Percentiles rank a stretch among this genome's conserved stretches.
phyloP scores from a whole-genome alignment of 1,284 basidiomycete genomes.

The Melampsora americana region DNA sequence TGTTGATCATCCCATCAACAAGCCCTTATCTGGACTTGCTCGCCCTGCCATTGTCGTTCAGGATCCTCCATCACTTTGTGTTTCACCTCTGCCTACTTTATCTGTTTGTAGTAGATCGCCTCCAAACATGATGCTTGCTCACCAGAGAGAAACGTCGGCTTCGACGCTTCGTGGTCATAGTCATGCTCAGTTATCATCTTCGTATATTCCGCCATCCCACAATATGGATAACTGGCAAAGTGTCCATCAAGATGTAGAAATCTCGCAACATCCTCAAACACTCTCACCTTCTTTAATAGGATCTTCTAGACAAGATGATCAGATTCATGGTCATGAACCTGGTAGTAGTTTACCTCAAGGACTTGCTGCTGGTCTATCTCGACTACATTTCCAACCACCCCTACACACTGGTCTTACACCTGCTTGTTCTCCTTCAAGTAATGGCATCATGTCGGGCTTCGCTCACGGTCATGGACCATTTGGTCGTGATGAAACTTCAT shows the following conservation, averaged over 20 bases:
- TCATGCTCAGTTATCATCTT: constrained; percentile 16
- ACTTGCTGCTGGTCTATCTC: constrained; percentile 75
- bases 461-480: background rate
- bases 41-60: background rate
- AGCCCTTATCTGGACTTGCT: background rate
- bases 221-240: constrained; percentile 14
- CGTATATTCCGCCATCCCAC: constrained; percentile 24
- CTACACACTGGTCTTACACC: constrained; percentile 52
- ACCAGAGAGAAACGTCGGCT: constrained; percentile 13
- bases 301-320: background rate
- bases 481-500: background rate
- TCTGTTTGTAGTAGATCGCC: background rate
- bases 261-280: background rate
- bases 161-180: constrained; percentile 14
- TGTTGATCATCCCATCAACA: constrained; percentile 25
- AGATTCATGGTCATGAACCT: constrained; percentile 71
- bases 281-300: background rate
- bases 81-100: constrained; percentile 29
- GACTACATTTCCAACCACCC: constrained; percentile 66
- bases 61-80: constrained; percentile 18
- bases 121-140: constrained; percentile 5
- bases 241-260: background rate
- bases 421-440: constrained; percentile 23
- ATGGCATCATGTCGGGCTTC: background rate
- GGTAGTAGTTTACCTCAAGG: constrained; percentile 83